Base-by-base conservation (phyloP, 2,329 filamentous ascomycete genomes). In the Fonsecaea pugnacius region DNA sequence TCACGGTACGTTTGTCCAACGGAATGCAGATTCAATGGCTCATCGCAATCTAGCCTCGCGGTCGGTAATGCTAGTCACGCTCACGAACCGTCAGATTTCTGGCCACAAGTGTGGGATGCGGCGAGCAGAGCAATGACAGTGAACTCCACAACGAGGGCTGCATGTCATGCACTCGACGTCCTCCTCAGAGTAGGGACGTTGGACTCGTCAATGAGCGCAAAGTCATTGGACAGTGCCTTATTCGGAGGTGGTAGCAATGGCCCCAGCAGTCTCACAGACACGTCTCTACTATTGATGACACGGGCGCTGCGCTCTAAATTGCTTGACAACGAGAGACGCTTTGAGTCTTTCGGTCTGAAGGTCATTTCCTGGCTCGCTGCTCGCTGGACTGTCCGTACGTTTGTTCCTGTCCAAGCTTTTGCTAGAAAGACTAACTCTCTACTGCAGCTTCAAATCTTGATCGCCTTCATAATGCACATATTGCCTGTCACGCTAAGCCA, bases 321-420 rank as follows among this genome's bases (percentile, higher is more conserved):
- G 2, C 60, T 70, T 89, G 69, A 83, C 85, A 32, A 84, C 89
- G 71, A 86, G 89, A 51, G 89, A 91, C 1, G 88, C 85, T 63
- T 85, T 86, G 38, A 90, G 86, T 69, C 85, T 88, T 69, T 82
- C 82, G 43, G 89, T 88, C 3, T 88, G 87, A 40, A 89, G 87
- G 84, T 95, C 38, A 85, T 95, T 62, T 84, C 87, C 70, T 99
- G 95, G 95, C 76, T 95, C 1, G 88, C 92, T 70, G 84, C 87
- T 36, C 89, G 85, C 71, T 99, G 94, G 92, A 88, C 87, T 69
- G 90, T 92, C 69, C 88, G 91, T 94, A 80, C 74, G 84, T 76
- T 60, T 21, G 55, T 36, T 30, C 40, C 32, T 50, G 33, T 58
- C 9, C 24, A 32, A 35, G 14, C 51, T 32, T 27, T 60, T 7